Evolutionary conservation across 2,329 filamentous ascomycete species (phyloP), one percentile per base, ranked within the genome.

Genomic region (Berkeleyomyces rouxiae): DNA sequence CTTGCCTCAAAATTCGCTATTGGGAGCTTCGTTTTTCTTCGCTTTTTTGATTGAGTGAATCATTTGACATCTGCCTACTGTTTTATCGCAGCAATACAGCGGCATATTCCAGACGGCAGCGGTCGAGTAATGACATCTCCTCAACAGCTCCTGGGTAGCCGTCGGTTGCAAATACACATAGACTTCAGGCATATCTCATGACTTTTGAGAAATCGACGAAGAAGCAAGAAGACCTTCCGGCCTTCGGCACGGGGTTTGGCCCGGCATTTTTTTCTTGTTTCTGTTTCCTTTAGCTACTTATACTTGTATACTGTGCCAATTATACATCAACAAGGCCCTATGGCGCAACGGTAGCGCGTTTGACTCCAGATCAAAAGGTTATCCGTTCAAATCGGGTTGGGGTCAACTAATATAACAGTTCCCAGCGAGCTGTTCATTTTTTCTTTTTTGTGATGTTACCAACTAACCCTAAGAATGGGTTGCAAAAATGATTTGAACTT

Each of bases 271-370:
- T 9, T 11, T 10, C 42, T 10, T 23, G 23, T 2, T 23, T 2
- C 23, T 23, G 23, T 23, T 23, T 23, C 1, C 2, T 23, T 23
- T 23, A 2, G 23, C 23, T 23, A 23, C 23, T 23, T 23, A 23
- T 23, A 23, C 23, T 2, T 1, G 2, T 23, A 23, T 23, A 23
- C 2, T 23, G 23, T 23, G 1, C 23, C 23, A 2, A 23, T 23
- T 23, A 23, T 23, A 23, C 23, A 23, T 7, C 4, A 43, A n/a
- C 13, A 11, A n/a, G 61, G 53, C 61, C 61, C 55, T 59, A 63
- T 63, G 55, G 61, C 61, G 57, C 55, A 63, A 63, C 57, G 61
- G 61, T 63, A 63, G 61, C 61, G 61, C 57, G 61, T 59, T 63
- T 63, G 57, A 63, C 61, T 60, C 61, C 61, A 63, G 61, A 60